Conservation (phyloP, 257 asterid species). For the Cordia subcordata region DNA sequence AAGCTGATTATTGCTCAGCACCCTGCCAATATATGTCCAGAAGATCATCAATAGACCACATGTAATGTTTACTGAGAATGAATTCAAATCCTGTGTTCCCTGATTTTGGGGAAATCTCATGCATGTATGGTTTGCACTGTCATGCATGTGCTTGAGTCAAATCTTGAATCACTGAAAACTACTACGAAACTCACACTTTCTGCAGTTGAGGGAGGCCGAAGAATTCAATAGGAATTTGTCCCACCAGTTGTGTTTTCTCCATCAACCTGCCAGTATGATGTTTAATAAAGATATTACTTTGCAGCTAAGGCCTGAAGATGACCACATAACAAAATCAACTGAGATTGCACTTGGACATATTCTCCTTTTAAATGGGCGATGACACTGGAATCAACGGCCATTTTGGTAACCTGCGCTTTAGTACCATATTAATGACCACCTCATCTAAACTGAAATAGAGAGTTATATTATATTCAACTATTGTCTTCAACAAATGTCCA, state of each 20-base stretch:
- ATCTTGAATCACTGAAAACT: conserved; percentile 1
- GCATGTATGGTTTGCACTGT: background rate
- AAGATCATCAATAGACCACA: conserved; percentile 2
- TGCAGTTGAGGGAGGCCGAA: conserved; percentile 62
- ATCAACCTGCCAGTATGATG: conserved; percentile 42
- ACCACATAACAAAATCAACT: background rate
- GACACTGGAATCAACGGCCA: no score
- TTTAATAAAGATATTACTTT: conserved; percentile 16
- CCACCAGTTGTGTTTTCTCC: conserved; percentile 58
- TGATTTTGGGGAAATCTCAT: background rate
- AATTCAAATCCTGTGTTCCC: background rate
- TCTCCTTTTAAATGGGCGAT: no score
- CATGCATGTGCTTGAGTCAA: background rate
- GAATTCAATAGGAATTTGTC: conserved; percentile 46
- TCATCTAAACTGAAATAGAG: no score
- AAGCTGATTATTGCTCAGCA: conserved; percentile 55
- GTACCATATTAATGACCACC: no score
- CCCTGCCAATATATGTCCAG: conserved; percentile 35
- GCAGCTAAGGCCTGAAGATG: background rate
- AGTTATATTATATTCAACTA: no score
- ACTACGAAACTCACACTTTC: conserved; percentile 51
- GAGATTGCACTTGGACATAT: no score
- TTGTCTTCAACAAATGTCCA: no score
- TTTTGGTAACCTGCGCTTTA: no score
- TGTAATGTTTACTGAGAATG: background rate